Evolutionary conservation across 306 rosid species (phyloP).

Genomic region (Cotoneaster glaucophyllus): DNA sequence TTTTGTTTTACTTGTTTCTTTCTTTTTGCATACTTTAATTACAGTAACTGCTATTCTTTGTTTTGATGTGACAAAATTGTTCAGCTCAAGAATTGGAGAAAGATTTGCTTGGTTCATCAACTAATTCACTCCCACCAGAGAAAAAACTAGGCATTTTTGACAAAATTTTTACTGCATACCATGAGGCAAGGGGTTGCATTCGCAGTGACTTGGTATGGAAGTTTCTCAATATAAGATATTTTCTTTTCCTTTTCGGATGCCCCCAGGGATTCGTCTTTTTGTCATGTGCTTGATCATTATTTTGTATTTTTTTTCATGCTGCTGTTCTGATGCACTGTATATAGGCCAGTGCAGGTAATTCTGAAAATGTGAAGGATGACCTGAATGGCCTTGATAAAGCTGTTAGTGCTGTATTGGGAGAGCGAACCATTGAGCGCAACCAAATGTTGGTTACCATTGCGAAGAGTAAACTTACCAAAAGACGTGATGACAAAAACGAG

Average conservation of each 20-base stretch:
- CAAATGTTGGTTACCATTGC: conserved; percentile 79
- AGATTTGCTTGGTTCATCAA: conserved; percentile 60
- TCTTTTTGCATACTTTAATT: neutral
- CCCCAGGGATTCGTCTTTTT: neutral
- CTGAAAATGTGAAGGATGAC: conserved; percentile 87
- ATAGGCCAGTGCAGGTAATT: conserved; percentile 78
- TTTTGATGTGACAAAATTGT: conserved; percentile 28
- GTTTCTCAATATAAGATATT: neutral
- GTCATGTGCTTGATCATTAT: neutral
- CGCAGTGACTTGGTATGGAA: conserved; percentile 88
- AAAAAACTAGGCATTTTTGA: conserved; percentile 73
- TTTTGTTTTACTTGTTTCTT: conserved; percentile 9
- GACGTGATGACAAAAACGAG: conserved; percentile 80
- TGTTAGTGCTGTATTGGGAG: conserved; percentile 84
- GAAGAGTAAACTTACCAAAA: conserved; percentile 75
- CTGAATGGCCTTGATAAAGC: conserved; percentile 97
- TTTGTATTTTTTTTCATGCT: conserved; percentile 7
- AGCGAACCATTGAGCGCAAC: conserved; percentile 93
- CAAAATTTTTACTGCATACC: conserved; percentile 90
- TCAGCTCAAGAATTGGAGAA: conserved; percentile 98
- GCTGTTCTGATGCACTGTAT: conserved; percentile 15
- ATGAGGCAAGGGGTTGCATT: conserved; percentile 86
- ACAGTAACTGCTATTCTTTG: conserved; percentile 13
- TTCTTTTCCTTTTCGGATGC: neutral
- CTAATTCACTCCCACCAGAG: conserved; percentile 72